A percentile compares a stretch with the other conserved stretches of the same genome.
phyloP scores from a whole-genome alignment of 495 filamentous ascomycete genomes.

The Cladorrhinum samala region DNA sequence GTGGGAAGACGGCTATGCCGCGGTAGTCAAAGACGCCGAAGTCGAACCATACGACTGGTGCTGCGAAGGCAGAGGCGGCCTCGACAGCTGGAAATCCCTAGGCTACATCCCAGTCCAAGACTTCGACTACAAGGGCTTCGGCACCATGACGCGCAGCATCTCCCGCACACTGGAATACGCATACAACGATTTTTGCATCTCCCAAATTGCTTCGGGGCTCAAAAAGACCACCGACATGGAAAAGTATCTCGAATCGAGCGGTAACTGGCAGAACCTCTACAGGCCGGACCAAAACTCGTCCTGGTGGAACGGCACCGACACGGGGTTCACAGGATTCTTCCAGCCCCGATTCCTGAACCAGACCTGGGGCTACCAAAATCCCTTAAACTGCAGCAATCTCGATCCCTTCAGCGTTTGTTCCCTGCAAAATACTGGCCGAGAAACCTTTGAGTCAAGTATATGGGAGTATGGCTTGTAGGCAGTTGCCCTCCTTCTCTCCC shows the following conservation, averaged over 20 bases:
- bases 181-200: constrained; percentile 71
- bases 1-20: constrained; percentile 67
- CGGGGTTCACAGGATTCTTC: constrained; percentile 61
- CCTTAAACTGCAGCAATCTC: constrained; percentile 56
- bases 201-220: constrained; percentile 53
- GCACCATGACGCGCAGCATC: constrained; percentile 63
- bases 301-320: constrained; percentile 51
- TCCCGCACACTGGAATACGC: constrained; percentile 71
- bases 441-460: constrained; percentile 65
- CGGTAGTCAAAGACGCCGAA: constrained; percentile 70
- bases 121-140: constrained; percentile 60
- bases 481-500: constrained; percentile 10
- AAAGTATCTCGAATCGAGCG: constrained; percentile 56
- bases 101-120: constrained; percentile 66
- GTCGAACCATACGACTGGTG: constrained; percentile 67
- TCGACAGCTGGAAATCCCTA: constrained; percentile 61
- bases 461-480: constrained; percentile 66
- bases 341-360: constrained; percentile 61
- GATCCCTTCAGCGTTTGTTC: constrained; percentile 51
- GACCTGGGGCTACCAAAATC: constrained; percentile 65
- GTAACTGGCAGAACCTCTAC: constrained; percentile 66
- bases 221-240: constrained; percentile 49
- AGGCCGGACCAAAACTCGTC: constrained; percentile 55
- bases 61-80: constrained; percentile 61
- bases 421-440: constrained; percentile 54